These are phyloP conservation scores for Colletotrichum chrysophilum DNA, from an alignment of 2,329 filamentous ascomycete species.

Conservation along the genomic window DNA sequence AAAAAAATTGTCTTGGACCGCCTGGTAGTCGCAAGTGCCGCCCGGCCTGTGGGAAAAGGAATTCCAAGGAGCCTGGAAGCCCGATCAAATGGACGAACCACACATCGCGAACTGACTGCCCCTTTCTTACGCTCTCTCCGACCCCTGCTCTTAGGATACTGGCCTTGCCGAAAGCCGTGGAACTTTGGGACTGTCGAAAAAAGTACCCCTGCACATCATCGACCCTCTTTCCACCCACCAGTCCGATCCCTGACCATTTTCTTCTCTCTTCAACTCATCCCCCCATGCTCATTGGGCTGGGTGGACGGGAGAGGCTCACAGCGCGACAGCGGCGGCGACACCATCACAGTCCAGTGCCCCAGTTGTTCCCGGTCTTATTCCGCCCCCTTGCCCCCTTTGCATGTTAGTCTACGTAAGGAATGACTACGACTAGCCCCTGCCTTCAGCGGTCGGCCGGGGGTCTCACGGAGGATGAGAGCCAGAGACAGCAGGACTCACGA, in stretches of 20 bases:
- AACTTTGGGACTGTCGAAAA: not conserved
- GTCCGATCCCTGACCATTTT: slow-evolving; percentile 9
- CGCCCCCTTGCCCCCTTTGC: not conserved
- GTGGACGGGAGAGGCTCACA: slow-evolving; percentile 1
- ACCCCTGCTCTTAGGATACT: not conserved
- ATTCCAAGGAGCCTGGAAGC: slow-evolving; percentile 5
- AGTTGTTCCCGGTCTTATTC: not conserved
- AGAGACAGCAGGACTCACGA: not conserved
- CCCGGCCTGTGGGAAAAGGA: slow-evolving; percentile 1
- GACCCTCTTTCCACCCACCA: slow-evolving; percentile 24
- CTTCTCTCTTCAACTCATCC: not conserved
- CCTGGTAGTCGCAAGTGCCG: not conserved
- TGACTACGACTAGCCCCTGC: not conserved
- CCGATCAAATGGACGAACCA: slow-evolving; percentile 4
- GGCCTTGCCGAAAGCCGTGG: slow-evolving; percentile 17
- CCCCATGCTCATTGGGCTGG: not conserved
- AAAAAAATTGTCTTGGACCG: not conserved
- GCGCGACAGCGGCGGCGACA: slow-evolving; percentile 19
- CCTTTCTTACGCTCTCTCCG: not conserved
- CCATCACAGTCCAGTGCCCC: not conserved
- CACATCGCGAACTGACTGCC: not conserved
- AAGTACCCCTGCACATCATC: slow-evolving; percentile 25
- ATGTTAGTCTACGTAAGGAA: not conserved
- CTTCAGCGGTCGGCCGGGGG: not conserved
- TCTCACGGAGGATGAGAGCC: not conserved